Percentiles rank a stretch among this genome's conserved stretches.
phyloP scores from a whole-genome alignment of 768 basidiomycete species.

The Cystofilobasidium bisporidii region DNA sequence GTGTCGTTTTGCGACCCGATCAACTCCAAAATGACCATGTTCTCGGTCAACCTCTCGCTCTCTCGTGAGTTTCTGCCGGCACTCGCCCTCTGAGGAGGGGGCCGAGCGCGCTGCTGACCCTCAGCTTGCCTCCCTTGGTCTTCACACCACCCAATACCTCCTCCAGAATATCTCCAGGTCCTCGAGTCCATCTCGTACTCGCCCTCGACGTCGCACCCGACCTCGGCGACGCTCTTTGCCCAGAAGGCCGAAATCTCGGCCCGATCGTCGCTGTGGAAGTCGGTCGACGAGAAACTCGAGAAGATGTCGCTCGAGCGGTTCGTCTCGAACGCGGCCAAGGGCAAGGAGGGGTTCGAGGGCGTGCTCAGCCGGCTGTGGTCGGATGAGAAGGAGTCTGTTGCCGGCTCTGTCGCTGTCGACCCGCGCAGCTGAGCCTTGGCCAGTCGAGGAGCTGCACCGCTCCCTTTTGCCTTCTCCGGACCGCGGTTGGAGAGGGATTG shows the following conservation, averaged over 20 bases:
- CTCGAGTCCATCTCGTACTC: constrained; percentile 80
- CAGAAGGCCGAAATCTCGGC: constrained; percentile 82
- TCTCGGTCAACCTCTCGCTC: constrained; percentile 83
- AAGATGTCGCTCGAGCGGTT: constrained; percentile 78
- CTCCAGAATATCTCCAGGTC: constrained; percentile 26
- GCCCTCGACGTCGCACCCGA: constrained; percentile 48
- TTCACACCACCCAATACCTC: not conserved
- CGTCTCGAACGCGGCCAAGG: constrained; percentile 80
- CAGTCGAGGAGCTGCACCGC: too few species aligned
- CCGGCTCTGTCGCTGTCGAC: not conserved
- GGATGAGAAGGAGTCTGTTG: constrained; percentile 11
- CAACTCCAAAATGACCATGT: constrained; percentile 67
- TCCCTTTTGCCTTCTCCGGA: too few species aligned
- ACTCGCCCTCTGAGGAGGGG: constrained; percentile 28
- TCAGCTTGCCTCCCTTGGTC: too few species aligned
- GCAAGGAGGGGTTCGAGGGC: constrained; percentile 81
- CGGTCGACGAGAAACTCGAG: constrained; percentile 73
- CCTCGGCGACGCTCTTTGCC: constrained; percentile 57
- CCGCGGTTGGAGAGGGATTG: too few species aligned
- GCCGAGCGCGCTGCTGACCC: not conserved
- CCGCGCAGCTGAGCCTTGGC: not conserved
- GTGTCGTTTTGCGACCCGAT: constrained; percentile 85
- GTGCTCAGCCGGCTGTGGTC: constrained; percentile 68
- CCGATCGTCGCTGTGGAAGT: constrained; percentile 68
- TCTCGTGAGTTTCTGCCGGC: constrained; percentile 41